Evolutionary conservation across 345 rosid species (phyloP).

Genomic region (Eutrema yunnanense): DNA sequence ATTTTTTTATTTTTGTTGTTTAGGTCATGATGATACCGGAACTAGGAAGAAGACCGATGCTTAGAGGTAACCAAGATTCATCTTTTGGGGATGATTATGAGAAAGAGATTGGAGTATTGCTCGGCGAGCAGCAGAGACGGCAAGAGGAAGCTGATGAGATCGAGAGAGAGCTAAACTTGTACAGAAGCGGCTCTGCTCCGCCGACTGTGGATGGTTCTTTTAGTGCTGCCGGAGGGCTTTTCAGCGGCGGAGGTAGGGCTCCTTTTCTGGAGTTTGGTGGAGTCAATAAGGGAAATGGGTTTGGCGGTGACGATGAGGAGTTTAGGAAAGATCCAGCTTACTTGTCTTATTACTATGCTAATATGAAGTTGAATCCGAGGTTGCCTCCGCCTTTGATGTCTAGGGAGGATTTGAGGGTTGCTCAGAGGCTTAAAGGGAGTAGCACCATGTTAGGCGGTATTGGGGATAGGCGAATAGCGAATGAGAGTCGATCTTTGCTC

Average conservation of each 20-base stretch:
- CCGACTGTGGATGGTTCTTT: constrained; percentile 73
- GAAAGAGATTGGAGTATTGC: constrained; percentile 57
- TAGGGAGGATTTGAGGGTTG: constrained; percentile 77
- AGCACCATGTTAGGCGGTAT: constrained; percentile 39
- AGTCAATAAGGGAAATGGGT: constrained; percentile 40
- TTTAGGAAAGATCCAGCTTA: constrained; percentile 81
- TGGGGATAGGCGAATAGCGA: constrained; percentile 55
- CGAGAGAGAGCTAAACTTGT: constrained; percentile 59
- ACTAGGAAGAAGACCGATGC: constrained; percentile 56
- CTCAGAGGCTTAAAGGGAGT: constrained; percentile 61
- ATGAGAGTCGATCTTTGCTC: constrained; percentile 43
- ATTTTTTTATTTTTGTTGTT: background rate
- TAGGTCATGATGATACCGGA: constrained; percentile 52
- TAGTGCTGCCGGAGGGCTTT: constrained; percentile 55
- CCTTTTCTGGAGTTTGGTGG: constrained; percentile 45
- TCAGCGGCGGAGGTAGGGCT: constrained; percentile 34
- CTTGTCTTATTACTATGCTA: constrained; percentile 58
- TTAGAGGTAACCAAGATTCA: constrained; percentile 59
- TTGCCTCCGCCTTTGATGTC: constrained; percentile 87
- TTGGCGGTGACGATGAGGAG: constrained; percentile 49
- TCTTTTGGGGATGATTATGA: constrained; percentile 74
- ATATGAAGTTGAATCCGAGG: constrained; percentile 84
- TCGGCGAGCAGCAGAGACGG: constrained; percentile 45
- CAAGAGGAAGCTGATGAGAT: constrained; percentile 45
- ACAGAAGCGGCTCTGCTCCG: constrained; percentile 74